Conservation (phyloP, 257 asterid species). For the Nicotiana attenuata region DNA sequence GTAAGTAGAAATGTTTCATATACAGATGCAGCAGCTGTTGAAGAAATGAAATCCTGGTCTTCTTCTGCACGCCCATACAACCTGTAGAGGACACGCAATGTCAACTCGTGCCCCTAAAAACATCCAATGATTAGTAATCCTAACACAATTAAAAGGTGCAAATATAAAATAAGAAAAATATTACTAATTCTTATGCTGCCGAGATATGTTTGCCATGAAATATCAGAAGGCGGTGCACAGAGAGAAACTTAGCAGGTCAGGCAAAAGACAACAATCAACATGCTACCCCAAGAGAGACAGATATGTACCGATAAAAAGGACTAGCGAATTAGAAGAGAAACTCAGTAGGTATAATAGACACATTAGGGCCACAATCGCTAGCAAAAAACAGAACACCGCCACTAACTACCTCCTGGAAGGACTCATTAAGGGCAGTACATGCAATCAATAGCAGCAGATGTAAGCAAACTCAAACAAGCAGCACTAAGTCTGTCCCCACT, state of each 20-base stretch:
- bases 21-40: slow-evolving; percentile 82
- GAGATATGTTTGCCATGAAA: background rate
- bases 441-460: too few species aligned
- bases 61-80: slow-evolving; percentile 95
- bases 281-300: background rate
- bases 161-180: slow-evolving; percentile 6
- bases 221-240: background rate
- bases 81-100: slow-evolving; percentile 91
- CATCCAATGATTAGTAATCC: slow-evolving; percentile 46
- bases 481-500: background rate
- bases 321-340: background rate
- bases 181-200: background rate
- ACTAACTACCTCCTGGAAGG: too few species aligned
- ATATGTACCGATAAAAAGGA: background rate
- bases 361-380: background rate
- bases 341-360: background rate
- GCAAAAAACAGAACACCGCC: too few species aligned
- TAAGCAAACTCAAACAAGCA: background rate
- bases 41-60: slow-evolving; percentile 79
- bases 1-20: slow-evolving; percentile 85
- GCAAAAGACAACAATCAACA: background rate
- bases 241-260: background rate
- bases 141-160: slow-evolving; percentile 13
- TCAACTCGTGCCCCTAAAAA: slow-evolving; percentile 99
- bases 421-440: too few species aligned